phyloP scores from a whole-genome alignment of 805 yeast species.

The Hagleromyces aurorensis region DNA sequence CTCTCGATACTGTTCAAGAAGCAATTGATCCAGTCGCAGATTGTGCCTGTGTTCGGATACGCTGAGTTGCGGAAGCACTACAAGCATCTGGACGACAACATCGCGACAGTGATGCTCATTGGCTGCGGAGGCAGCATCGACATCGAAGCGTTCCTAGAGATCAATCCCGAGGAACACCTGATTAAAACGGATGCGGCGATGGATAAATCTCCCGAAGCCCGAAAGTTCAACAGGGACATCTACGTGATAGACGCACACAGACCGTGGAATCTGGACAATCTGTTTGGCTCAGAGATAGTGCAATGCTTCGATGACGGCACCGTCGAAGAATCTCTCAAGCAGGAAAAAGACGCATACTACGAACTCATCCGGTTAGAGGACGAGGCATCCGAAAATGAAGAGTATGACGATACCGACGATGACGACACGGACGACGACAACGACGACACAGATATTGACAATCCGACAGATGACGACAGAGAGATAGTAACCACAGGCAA shows the following conservation, averaged over 20 bases:
- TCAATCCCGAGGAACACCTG: conserved; percentile 47
- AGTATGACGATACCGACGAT: conserved; percentile 32
- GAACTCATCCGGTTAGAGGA: conserved; percentile 38
- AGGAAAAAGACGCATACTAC: conserved; percentile 57
- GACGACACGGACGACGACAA: conserved; percentile 33
- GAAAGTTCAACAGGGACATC: conserved; percentile 47
- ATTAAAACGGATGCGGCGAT: conserved; percentile 25
- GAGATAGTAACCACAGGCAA: too few species aligned
- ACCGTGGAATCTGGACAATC: conserved; percentile 93
- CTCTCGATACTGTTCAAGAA: conserved; percentile 63
- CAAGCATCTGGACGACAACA: conserved; percentile 57
- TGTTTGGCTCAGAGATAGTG: conserved; percentile 74
- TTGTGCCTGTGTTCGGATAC: conserved; percentile 91
- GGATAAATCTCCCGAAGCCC: too few species aligned
- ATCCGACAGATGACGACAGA: conserved; percentile 26
- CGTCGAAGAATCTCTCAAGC: conserved; percentile 47
- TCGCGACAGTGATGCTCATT: conserved; percentile 65
- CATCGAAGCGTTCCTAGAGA: conserved; percentile 62
- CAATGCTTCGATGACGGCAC: conserved; percentile 84
- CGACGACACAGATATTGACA: conserved; percentile 28
- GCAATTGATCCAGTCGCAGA: conserved; percentile 77
- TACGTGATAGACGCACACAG: conserved; percentile 87
- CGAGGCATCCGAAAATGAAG: conserved; percentile 32
- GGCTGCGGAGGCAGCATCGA: conserved; percentile 96
- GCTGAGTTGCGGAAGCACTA: conserved; percentile 64